Conservation (phyloP, 176 grass and related monocot genomes). For the Lolium perenne region DNA sequence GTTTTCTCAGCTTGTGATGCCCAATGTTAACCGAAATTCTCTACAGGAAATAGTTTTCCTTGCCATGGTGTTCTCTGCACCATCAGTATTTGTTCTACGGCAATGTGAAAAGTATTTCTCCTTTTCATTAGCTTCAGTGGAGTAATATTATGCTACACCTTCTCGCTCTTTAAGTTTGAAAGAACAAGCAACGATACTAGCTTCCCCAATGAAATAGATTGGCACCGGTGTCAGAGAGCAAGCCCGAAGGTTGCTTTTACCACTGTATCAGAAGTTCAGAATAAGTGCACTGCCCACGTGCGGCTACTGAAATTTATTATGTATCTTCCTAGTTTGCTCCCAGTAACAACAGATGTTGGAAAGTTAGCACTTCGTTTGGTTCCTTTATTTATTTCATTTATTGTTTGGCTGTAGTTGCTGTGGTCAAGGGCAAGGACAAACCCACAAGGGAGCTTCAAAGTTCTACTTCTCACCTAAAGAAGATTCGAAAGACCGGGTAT, state of each 20-base stretch:
- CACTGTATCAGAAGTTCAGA: background rate
- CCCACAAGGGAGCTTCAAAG: slow-evolving; percentile 1
- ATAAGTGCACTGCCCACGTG: too few relatives aligned
- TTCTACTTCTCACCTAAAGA: background rate
- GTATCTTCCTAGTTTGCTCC: too few relatives aligned
- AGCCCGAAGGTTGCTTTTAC: background rate
- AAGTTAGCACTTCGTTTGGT: too few relatives aligned
- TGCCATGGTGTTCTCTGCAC: background rate
- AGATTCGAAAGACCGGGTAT: slow-evolving; percentile 1
- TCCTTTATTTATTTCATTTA: background rate
- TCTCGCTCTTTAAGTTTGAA: too few relatives aligned
- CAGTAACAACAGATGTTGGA: too few relatives aligned
- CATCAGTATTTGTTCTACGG: background rate
- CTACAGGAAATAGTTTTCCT: background rate
- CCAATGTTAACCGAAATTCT: background rate
- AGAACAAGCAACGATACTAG: background rate
- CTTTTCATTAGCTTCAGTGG: too few relatives aligned
- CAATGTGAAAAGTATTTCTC: background rate
- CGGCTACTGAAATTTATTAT: too few relatives aligned
- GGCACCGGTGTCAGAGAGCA: background rate
- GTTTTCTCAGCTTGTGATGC: background rate
- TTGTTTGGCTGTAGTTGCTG: background rate
- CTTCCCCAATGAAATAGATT: background rate
- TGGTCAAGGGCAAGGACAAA: background rate
- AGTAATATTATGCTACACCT: too few relatives aligned